Evolutionary conservation across 345 rosid genomes (phyloP), one percentile per base, ranked within the genome.

Genomic region (Acer negundo): DNA sequence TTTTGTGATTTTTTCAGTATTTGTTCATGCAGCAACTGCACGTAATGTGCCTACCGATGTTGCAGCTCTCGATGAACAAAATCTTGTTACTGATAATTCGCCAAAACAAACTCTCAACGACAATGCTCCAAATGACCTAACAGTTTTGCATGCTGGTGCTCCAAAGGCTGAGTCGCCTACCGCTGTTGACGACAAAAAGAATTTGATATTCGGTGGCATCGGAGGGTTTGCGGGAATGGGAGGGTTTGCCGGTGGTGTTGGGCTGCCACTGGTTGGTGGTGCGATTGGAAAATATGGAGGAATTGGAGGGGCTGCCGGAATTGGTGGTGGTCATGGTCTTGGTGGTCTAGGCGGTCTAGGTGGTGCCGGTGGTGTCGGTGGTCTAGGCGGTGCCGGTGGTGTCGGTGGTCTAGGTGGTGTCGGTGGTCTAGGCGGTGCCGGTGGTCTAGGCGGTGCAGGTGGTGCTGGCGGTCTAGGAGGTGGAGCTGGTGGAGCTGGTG

Each of bases 181-280:
- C 15, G 88, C 84, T 17, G 40, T 92, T 23, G 79, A 67, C n/a
- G 98, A 90, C 72, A 77, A 89, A 68, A 93, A 93, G 80, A 88
- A 86, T 53, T 82, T 42, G 46, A 9, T 11, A 35, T 35, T 35
- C 38, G 91, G 93, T 4, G 96, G 96, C 15, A 82, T 91, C 17
- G 96, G 97, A 7, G 97, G 93, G 2, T 91, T 85, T 69, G 91
- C 89, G 0, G 97, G 98, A 20, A 76, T 89, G 67, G 96, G 97
- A 16, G 97, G 96, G 3, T 85, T 77, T 23, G 89, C 87, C 2
- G 97, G 95, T 3, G 77, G 87, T n/a, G 95, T 89, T 47, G 89
- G 91, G 15, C 1, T 85, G n/a, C 93, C 93, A 7, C 47, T 85
- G 19, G 62, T 9, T 9, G 89, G 87, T 65, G 91, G 88, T 35